Percentiles rank a stretch among this genome's conserved stretches.
Conservation (phyloP, 2,329 filamentous ascomycete genomes). For the Diaporthe sp. region DNA sequence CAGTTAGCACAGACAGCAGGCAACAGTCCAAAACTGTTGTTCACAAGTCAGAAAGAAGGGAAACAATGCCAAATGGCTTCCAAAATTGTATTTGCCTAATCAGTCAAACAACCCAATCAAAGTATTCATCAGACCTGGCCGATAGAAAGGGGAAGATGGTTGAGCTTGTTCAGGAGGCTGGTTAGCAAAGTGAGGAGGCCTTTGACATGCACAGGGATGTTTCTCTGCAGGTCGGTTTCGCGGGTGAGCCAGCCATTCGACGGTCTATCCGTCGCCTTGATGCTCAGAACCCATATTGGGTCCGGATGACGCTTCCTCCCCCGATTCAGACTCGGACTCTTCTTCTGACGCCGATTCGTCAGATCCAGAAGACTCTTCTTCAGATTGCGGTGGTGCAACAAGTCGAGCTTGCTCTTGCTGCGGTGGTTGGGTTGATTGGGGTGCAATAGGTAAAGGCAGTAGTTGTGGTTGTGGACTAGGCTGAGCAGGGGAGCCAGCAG, state of each 20-base stretch:
- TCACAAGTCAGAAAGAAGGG: neutral
- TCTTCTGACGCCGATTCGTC: constrained; percentile 18
- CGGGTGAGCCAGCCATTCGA: neutral
- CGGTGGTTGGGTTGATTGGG: constrained; percentile 3
- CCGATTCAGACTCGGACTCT: constrained; percentile 20
- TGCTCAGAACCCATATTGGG: constrained; percentile 5
- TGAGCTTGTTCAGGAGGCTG: constrained; percentile 5
- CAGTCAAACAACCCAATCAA: constrained; percentile 31
- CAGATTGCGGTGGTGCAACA: constrained; percentile 11
- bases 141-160: constrained; percentile 1
- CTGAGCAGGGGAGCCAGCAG: neutral
- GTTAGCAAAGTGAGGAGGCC: neutral
- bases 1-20: constrained; percentile 20
- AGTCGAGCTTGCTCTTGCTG: constrained; percentile 26
- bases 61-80: constrained; percentile 22
- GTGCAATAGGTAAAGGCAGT: neutral
- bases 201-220: neutral
- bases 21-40: neutral
- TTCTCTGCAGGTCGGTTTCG: neutral
- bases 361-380: constrained; percentile 3
- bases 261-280: neutral
- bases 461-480: constrained; percentile 21
- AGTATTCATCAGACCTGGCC: neutral
- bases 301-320: neutral
- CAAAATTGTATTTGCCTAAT: constrained; percentile 36